A percentile compares a stretch with the other conserved stretches of the same genome.
Conservation (phyloP, 306 rosid species). For the Medicago lupulina region DNA sequence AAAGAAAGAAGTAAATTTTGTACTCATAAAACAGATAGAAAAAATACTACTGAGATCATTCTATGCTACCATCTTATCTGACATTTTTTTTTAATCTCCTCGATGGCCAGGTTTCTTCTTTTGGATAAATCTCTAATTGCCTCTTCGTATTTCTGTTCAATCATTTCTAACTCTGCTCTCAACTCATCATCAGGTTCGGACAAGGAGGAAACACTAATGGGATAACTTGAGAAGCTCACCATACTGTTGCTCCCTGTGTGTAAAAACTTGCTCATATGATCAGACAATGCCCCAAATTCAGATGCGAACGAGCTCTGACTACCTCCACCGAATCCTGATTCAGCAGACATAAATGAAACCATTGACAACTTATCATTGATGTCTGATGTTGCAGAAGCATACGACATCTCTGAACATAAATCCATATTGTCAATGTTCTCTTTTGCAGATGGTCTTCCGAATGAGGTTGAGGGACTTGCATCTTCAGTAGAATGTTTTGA, state of each 20-base stretch:
- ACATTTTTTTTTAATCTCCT: slow-evolving; percentile 52
- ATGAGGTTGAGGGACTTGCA: slow-evolving; percentile 6
- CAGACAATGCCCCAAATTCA: slow-evolving; percentile 26
- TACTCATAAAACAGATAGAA: neutral
- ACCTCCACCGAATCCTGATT: slow-evolving; percentile 38
- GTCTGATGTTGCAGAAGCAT: slow-evolving; percentile 43
- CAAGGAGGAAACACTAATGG: slow-evolving; percentile 34
- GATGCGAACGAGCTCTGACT: slow-evolving; percentile 37
- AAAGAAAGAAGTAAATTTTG: slow-evolving; percentile 14
- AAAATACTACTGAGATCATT: slow-evolving; percentile 4
- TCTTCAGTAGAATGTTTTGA: slow-evolving; percentile 2
- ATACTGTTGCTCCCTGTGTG: slow-evolving; percentile 32
- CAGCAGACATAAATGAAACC: slow-evolving; percentile 48
- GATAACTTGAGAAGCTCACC: slow-evolving; percentile 21
- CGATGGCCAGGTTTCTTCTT: slow-evolving; percentile 50
- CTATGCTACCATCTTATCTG: slow-evolving; percentile 41
- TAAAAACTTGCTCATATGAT: slow-evolving; percentile 21
- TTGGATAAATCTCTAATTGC: slow-evolving; percentile 50
- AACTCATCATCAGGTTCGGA: slow-evolving; percentile 47
- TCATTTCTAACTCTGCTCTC: slow-evolving; percentile 51
- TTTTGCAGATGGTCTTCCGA: slow-evolving; percentile 15
- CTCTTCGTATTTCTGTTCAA: slow-evolving; percentile 54
- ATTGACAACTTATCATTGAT: slow-evolving; percentile 31
- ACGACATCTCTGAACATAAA: slow-evolving; percentile 42
- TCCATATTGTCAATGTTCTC: slow-evolving; percentile 40